phyloP scores from a whole-genome alignment of 2,329 filamentous ascomycete species.

The Phaeosphaeria sp. region DNA sequence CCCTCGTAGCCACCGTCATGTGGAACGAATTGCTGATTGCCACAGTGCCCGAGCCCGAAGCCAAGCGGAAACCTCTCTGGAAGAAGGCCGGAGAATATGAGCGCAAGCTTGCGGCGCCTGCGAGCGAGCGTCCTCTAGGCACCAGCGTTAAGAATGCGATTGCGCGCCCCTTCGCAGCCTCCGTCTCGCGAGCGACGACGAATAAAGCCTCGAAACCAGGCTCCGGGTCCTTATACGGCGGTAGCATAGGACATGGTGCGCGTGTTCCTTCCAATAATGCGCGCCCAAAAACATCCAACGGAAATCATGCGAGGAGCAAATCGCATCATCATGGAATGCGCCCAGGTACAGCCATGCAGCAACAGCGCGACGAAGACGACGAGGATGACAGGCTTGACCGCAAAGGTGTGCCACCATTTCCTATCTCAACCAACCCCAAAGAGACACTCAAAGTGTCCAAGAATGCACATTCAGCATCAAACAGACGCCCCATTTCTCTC shows the following conservation, averaged over 20 bases:
- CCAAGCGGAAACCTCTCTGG: constrained; percentile 59
- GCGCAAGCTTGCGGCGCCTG: constrained; percentile 50
- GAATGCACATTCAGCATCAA: constrained; percentile 24
- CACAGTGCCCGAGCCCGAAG: constrained; percentile 55
- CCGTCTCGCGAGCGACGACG: constrained; percentile 51
- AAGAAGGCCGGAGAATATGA: constrained; percentile 58
- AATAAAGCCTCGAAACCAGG: constrained; percentile 52
- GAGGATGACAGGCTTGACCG: constrained; percentile 50
- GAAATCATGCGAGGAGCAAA: constrained; percentile 54
- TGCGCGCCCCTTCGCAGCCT: constrained; percentile 46
- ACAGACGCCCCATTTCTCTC: constrained; percentile 24
- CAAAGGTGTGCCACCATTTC: constrained; percentile 55
- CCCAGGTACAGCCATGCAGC: constrained; percentile 50
- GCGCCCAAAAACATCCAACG: constrained; percentile 59
- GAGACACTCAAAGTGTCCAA: constrained; percentile 41
- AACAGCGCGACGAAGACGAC: constrained; percentile 48
- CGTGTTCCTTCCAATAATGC: constrained; percentile 52
- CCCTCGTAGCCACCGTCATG: constrained; percentile 15
- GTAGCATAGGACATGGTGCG: constrained; percentile 59
- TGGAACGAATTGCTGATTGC: constrained; percentile 24
- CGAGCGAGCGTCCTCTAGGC: constrained; percentile 51
- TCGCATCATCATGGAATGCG: constrained; percentile 52
- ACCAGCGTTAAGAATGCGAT: constrained; percentile 56
- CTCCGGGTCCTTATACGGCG: constrained; percentile 60
- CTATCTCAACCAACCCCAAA: constrained; percentile 46